Base-by-base conservation (phyloP, 371 early-diverging fungal species). In the Rhizopus microsporus region DNA sequence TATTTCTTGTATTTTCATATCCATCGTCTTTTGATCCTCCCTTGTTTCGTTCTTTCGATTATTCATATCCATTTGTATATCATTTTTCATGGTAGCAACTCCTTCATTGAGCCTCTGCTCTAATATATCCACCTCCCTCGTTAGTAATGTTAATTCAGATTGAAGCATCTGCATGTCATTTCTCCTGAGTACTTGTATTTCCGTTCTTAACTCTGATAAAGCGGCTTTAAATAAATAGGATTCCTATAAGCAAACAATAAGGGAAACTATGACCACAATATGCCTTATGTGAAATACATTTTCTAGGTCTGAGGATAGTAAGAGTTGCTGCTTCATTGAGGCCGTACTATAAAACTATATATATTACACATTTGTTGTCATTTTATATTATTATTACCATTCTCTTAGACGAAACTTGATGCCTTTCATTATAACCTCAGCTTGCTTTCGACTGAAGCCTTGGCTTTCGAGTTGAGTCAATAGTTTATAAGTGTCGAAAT, bases 11-110 rank as follows among this genome's bases (percentile, higher is more conserved):
- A 91, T 88, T 59, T 80, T 69, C 81, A 93, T 83, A 65, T 94
- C 94, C 62, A 88, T 84, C 15, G 74, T 75, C 59, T 93, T 91
- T 59, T 88, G 86, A 35, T 88, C 83, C 51, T 92, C 93, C 34
- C 88, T 74, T 1, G 85, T 82, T 46, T 96, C 97, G 35, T 93
- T 85, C 62, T 92, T 92, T 62, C 91, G 86, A 62, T 89, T 90
- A 67, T 94, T 94, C 77, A 97, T 68, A 65, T 97, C 97, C 65
- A 96, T 86, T 15, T 88, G 82, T 35, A 96, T 87, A 16, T 95
- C 94, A 7, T 88, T 82, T 68, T 93, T 92, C 74, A 96, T 70
- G 33, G 81, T 81, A 1, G 86, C 82, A 13, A 92, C 78, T 34
- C 88, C 85, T 54, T 96, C 95, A 12, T 84, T 80, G 16, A 92